Evolutionary conservation across 1,284 basidiomycete species (phyloP), one percentile per base, ranked within the genome.

Genomic region (Fomitopsis betulina): DNA sequence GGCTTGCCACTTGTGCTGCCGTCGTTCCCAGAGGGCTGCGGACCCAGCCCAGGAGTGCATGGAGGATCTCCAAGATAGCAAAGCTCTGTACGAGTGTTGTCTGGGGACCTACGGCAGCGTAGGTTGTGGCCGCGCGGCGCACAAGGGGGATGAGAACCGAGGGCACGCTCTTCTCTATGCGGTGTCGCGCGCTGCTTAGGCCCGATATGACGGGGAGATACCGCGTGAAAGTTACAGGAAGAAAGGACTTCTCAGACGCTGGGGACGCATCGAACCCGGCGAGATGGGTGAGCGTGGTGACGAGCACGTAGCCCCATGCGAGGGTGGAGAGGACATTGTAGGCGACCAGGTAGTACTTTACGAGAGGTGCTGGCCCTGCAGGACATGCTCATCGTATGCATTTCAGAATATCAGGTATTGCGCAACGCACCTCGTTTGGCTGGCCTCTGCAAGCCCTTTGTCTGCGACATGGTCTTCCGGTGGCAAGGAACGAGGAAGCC

Each of bases 41-140:
- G n/a, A 99, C 97, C 78, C 87, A 86, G 0, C 94, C 89, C 8
- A 94, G 66, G 8, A 88, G 73, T 40, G 89, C 86, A 70, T 99
- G 97, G 1, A 92, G 62, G 27, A 96, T 82, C 72, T 98, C 95
- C 47, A 97, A 75, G 1, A 86, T 66, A 0, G 95, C 95, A 47
- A 85, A 82, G 25, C 82, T 91, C 76, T 98, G 95, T 3, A 96
- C 90, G 62, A 85, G 77, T 27, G 86, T 82, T 1, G 90, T 89
- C 43, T 77, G 73, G 7, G 73, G 63, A 49, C 93, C 93, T 0
- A 94, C 79, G 49, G 73, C 79, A 49, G 68, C 68, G 63, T 79
- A 90, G 2, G 81, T 79, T 25, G 81, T 84, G 25, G 73, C 76
- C 1, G 83, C 61, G 54, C 68, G 61, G 35, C 56, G 58, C 47